These are phyloP conservation scores for Beauveria bassiana DNA, from an alignment of 2,329 filamentous ascomycete genomes.

Conservation along the genomic window DNA sequence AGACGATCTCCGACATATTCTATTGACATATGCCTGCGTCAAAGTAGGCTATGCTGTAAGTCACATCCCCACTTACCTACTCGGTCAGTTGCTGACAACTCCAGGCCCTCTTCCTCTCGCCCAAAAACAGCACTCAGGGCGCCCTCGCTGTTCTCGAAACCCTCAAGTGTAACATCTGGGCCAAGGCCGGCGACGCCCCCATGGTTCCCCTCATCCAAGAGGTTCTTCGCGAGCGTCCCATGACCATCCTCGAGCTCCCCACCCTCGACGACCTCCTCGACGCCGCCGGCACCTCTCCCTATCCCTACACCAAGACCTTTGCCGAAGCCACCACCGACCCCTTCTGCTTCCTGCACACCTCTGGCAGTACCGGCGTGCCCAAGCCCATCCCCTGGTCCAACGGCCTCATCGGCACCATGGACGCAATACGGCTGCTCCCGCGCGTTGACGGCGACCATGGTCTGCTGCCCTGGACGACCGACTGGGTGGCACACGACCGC, in stretches of 20 bases:
- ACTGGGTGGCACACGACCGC: slow-evolving; percentile 22
- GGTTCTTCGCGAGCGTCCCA: slow-evolving; percentile 17
- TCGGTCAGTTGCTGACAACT: not conserved
- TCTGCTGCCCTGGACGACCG: slow-evolving; percentile 21
- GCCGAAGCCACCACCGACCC: slow-evolving; percentile 25
- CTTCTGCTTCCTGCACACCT: slow-evolving; percentile 33
- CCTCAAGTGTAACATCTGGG: slow-evolving; percentile 24
- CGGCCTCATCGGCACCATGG: slow-evolving; percentile 25
- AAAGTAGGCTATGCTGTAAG: slow-evolving; percentile 25
- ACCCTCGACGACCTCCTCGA: slow-evolving; percentile 22
- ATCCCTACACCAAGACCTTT: slow-evolving; percentile 25
- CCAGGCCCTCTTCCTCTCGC: slow-evolving; percentile 23
- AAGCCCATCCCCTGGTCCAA: slow-evolving; percentile 32
- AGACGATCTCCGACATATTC: slow-evolving; percentile 25
- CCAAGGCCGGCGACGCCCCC: slow-evolving; percentile 17
- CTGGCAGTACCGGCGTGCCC: slow-evolving; percentile 33
- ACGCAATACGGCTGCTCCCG: slow-evolving; percentile 28
- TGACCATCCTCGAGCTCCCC: slow-evolving; percentile 23
- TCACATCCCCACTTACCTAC: rapidly evolving
- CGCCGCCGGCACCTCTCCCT: slow-evolving; percentile 14
- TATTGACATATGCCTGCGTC: slow-evolving; percentile 24
- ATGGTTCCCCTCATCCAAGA: slow-evolving; percentile 17
- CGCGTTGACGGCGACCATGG: slow-evolving; percentile 22
- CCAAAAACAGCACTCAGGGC: slow-evolving; percentile 26
- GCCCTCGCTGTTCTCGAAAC: slow-evolving; percentile 25